Evolutionary conservation across 2,329 filamentous ascomycete species (phyloP), one percentile per base, ranked within the genome.

Genomic region (Dothiorella sarmentorum): DNA sequence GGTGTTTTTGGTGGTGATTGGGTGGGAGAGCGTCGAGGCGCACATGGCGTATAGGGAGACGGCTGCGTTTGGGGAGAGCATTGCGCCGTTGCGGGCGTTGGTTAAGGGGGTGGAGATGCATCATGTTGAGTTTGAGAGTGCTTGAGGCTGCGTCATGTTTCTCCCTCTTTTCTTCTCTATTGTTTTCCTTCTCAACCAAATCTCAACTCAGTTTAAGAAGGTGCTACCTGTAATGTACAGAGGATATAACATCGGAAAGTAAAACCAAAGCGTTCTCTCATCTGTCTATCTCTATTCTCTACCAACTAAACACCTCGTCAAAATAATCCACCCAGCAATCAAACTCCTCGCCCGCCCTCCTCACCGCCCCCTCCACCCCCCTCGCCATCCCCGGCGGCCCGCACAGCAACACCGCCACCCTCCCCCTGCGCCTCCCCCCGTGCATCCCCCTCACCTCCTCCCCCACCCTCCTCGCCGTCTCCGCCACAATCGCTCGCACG

Each of bases 11-110:
- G 60, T 75, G n/a, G 71, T 73, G 17, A 69, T 82, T 56, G 82
- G 81, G 4, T 85, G 82, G 82, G 69, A 76, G 52, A 79, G 72
- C 63, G 71, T 79, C 18, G 77, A 81, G 33, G 71, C 70, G 47
- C 82, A 84, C 67, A 69, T 76, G 73, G 68, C 68, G 49, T 80
- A 75, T 29, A 70, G 75, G 56, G 69, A 78, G 62, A 77, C 76
- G 26, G 68, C 75, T 61, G 71, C 67, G 24, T 84, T 83, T 65
- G 67, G 64, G 31, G 67, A 72, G 20, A 69, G 73, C 15, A 75
- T 80, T 60, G 59, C 60, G 49, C 66, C 72, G 27, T 60, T 83
- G 62, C 73, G 76, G 60, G 71, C 75, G 53, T 76, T 71, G 51
- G 65, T 72, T 20, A 71, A 73, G 63, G 75, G 69, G 40, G 63